Percentiles rank a stretch among this genome's conserved stretches.
Conservation (phyloP, 1,284 basidiomycete genomes). For the Austropuccinia psidii region DNA sequence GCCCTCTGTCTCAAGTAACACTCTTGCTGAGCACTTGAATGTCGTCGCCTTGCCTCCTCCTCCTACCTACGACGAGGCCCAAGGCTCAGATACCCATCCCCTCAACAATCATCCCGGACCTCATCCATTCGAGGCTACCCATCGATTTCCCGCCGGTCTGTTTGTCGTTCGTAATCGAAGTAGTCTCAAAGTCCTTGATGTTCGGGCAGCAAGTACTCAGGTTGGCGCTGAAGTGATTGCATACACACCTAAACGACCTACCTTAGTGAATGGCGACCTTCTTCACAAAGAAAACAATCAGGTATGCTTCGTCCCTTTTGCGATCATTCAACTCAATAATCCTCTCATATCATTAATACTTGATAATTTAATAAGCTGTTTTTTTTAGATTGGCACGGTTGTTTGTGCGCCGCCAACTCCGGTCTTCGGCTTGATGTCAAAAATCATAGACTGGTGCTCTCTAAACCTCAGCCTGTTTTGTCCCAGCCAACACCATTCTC, state of each 20-base stretch:
- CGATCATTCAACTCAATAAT: background rate
- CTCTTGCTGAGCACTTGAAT: too few species aligned
- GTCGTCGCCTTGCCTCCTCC: background rate
- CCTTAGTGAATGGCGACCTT: constrained; percentile 9
- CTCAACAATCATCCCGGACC: background rate
- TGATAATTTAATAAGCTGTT: background rate
- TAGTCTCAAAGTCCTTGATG: constrained; percentile 13
- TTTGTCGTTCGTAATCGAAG: constrained; percentile 23
- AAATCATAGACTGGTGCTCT: constrained; percentile 34
- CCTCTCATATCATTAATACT: background rate
- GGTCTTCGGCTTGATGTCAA: constrained; percentile 15
- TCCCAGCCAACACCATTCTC: constrained; percentile 36
- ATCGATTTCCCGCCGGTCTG: constrained; percentile 14
- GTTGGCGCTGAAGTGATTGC: constrained; percentile 14
- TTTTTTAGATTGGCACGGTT: constrained; percentile 35
- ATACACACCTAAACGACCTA: constrained; percentile 20
- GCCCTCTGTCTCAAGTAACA: too few species aligned
- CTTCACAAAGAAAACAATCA: constrained; percentile 29
- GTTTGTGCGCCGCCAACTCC: constrained; percentile 16
- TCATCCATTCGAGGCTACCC: constrained; percentile 5
- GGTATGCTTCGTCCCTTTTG: background rate
- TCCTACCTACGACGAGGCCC: background rate
- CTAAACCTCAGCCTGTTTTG: constrained; percentile 38
- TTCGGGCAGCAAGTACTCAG: background rate
- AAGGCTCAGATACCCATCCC: background rate